These are phyloP conservation scores for Aphanoascus verrucosus DNA, from an alignment of 2,329 filamentous ascomycete genomes.

Conservation along the genomic window DNA sequence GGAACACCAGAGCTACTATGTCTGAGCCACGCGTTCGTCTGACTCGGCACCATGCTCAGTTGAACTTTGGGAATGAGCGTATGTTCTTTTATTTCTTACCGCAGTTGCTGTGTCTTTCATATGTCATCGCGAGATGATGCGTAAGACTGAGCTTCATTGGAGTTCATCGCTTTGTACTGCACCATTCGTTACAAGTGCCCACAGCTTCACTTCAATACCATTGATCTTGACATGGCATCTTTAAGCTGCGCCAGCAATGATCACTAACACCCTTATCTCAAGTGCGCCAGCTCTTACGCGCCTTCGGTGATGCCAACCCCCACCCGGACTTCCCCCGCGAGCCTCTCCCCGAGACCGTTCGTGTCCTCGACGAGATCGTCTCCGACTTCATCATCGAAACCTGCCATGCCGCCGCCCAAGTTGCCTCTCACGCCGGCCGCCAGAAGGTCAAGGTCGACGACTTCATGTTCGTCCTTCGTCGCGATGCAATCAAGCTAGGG, in stretches of 20 bases:
- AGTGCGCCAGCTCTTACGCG: conserved; percentile 37
- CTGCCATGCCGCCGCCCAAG: conserved; percentile 77
- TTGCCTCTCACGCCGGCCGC: conserved; percentile 73
- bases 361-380: conserved; percentile 84
- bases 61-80: conserved; percentile 69
- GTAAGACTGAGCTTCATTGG: too few species aligned
- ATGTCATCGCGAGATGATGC: too few species aligned
- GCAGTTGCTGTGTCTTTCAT: too few species aligned
- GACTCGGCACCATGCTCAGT: conserved; percentile 69
- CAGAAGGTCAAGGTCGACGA: conserved; percentile 98
- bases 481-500: conserved; percentile 75
- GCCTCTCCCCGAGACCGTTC: conserved; percentile 72
- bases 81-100: conserved; percentile 25
- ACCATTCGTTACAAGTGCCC: not conserved
- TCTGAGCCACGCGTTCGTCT: conserved; percentile 70
- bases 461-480: conserved; percentile 85
- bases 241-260: not conserved
- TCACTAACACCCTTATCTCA: not conserved
- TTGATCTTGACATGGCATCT: not conserved
- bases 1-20: conserved; percentile 24
- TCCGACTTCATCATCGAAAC: conserved; percentile 95
- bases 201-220: not conserved
- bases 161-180: not conserved
- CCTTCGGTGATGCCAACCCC: conserved; percentile 36
- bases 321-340: conserved; percentile 58